Conservation (phyloP, 768 basidiomycete genomes). For the Tulasnella sp. region DNA sequence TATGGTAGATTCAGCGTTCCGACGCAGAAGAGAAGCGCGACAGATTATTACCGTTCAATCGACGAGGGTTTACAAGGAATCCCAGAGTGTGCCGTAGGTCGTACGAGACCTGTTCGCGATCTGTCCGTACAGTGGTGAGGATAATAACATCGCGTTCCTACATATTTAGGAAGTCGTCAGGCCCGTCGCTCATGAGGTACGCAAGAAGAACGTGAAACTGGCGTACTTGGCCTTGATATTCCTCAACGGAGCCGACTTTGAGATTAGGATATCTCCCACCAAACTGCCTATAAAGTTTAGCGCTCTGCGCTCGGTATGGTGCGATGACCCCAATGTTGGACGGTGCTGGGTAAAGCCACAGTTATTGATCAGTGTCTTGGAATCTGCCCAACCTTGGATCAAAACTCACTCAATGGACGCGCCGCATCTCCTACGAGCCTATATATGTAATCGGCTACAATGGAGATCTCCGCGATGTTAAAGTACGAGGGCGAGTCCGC, state of each 20-base stretch:
- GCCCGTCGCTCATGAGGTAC: too few species aligned
- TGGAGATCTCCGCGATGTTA: conserved; percentile 29
- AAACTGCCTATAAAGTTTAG: conserved; percentile 28
- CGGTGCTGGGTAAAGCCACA: not conserved
- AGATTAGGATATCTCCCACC: conserved; percentile 24
- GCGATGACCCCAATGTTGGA: conserved; percentile 47
- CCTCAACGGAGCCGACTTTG: conserved; percentile 57
- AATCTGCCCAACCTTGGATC: too few species aligned
- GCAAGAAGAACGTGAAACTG: not conserved
- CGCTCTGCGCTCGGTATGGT: conserved; percentile 49
- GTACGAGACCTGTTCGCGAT: not conserved
- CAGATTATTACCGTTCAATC: not conserved
- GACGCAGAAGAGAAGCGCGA: not conserved
- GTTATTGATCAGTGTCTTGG: too few species aligned
- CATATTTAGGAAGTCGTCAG: too few species aligned
- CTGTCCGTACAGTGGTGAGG: conserved; percentile 4
- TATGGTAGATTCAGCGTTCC: not conserved
- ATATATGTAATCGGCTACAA: not conserved
- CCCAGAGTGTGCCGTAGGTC: conserved; percentile 7
- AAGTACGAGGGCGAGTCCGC: conserved; percentile 60
- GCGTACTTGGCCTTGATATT: conserved; percentile 44
- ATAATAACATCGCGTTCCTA: conserved; percentile 11
- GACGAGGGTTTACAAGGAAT: conserved; percentile 6
- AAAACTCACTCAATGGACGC: not conserved
- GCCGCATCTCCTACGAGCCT: not conserved